phyloP scores from a whole-genome alignment of 2,329 filamentous ascomycete species.

The Incumbomyces lentus region DNA sequence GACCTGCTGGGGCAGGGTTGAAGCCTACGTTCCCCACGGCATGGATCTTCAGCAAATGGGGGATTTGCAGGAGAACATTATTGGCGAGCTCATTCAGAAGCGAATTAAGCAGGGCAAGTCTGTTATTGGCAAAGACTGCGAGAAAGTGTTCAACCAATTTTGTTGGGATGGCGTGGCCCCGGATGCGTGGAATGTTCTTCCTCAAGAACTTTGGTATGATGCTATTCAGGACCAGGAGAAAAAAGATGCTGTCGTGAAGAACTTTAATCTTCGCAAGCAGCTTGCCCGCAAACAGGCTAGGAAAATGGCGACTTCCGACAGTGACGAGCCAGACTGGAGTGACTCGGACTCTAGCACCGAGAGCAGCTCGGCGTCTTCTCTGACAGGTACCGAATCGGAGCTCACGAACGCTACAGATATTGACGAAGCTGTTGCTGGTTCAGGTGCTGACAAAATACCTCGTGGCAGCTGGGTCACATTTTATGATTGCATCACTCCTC shows the following conservation, averaged over 20 bases:
- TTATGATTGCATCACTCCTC: conserved; percentile 10
- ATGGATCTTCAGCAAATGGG: background rate
- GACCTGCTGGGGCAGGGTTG: conserved; percentile 17
- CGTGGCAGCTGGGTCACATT: conserved; percentile 14
- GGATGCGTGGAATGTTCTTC: background rate
- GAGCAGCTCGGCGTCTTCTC: background rate
- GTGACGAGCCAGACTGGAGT: background rate
- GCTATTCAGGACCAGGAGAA: background rate
- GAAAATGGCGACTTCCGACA: no score
- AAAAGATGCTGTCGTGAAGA: background rate
- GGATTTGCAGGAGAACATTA: background rate
- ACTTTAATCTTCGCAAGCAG: background rate
- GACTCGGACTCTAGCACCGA: background rate
- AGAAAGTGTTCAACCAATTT: background rate
- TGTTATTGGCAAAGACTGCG: background rate
- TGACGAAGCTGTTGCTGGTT: background rate
- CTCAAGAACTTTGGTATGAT: background rate
- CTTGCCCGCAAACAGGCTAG: background rate
- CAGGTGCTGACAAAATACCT: background rate
- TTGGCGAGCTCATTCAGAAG: background rate
- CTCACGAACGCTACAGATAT: background rate
- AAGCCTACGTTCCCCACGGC: conserved; percentile 8
- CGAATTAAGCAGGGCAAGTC: background rate
- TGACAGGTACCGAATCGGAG: background rate
- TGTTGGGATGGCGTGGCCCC: background rate